phyloP scores from a whole-genome alignment of 805 yeast genomes.

The Cyberlindnera euphorbiae region DNA sequence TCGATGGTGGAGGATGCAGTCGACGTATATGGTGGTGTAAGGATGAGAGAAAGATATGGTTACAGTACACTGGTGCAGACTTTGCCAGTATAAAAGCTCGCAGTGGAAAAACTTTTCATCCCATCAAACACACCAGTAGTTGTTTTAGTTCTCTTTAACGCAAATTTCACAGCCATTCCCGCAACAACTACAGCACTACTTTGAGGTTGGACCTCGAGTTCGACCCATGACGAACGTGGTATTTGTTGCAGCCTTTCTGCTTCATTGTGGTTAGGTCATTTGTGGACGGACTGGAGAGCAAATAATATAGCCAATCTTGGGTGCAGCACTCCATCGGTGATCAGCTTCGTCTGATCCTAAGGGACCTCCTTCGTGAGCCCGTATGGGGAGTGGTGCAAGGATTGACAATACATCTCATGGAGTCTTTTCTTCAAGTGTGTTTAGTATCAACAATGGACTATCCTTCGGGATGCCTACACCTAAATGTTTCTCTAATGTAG shows the following conservation, averaged over 20 bases:
- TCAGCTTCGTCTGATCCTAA: conserved; percentile 44
- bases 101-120: conserved; percentile 2
- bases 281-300: conserved; percentile 58
- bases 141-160: conserved; percentile 34
- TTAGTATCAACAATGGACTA: too few relatives aligned
- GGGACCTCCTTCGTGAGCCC: conserved; percentile 75
- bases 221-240: conserved; percentile 69
- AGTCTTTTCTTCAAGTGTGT: too few relatives aligned
- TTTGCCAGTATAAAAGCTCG: conserved; percentile 1
- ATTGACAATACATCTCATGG: conserved; percentile 36
- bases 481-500: too few relatives aligned
- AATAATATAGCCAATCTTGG: conserved; percentile 53
- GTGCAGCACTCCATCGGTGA: conserved; percentile 64
- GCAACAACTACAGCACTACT: conserved; percentile 56
- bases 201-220: conserved; percentile 65
- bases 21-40: not conserved
- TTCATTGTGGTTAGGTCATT: conserved; percentile 10
- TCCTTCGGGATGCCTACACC: too few relatives aligned
- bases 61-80: not conserved
- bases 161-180: conserved; percentile 60
- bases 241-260: conserved; percentile 30
- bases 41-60: not conserved
- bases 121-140: conserved; percentile 2
- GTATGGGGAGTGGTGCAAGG: conserved; percentile 61
- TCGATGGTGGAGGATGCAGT: not conserved